Percentiles rank a stretch among this genome's conserved stretches.
These are phyloP conservation scores for Puccinia hordei DNA, from an alignment of 1,284 basidiomycete species.

Conservation along the genomic window DNA sequence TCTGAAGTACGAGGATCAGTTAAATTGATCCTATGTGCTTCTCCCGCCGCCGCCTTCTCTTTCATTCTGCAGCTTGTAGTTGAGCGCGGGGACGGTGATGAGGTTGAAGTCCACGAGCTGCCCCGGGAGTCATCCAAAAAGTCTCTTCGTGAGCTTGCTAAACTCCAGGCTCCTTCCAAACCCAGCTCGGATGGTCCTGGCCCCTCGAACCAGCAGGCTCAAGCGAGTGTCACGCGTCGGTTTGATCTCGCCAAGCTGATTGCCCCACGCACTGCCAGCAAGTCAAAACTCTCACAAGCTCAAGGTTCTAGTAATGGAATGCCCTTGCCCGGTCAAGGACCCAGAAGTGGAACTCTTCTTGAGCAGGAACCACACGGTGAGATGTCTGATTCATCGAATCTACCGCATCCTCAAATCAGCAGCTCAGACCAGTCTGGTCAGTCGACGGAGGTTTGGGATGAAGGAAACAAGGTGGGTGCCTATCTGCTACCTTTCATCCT, in stretches of 20 bases:
- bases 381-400: background rate
- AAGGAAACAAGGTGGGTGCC: constrained; percentile 27
- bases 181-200: background rate
- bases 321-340: constrained; percentile 32
- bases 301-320: background rate
- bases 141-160: constrained; percentile 1
- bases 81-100: constrained; percentile 45
- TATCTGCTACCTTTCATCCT: background rate
- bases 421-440: background rate
- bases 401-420: background rate
- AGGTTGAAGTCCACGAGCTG: constrained; percentile 43
- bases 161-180: background rate
- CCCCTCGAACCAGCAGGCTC: background rate
- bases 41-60: background rate
- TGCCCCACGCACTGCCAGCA: background rate
- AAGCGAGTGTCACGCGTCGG: constrained; percentile 1
- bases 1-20: background rate
- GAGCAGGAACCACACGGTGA: background rate
- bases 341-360: background rate
- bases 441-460: constrained; percentile 17
- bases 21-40: background rate
- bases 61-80: constrained; percentile 19
- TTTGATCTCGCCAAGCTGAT: constrained; percentile 33
- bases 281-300: background rate
- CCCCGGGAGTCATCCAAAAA: constrained; percentile 10